A percentile compares a stretch with the other conserved stretches of the same genome.
Conservation (phyloP, 345 rosid species). For the Bruguiera gymnorhiza region DNA sequence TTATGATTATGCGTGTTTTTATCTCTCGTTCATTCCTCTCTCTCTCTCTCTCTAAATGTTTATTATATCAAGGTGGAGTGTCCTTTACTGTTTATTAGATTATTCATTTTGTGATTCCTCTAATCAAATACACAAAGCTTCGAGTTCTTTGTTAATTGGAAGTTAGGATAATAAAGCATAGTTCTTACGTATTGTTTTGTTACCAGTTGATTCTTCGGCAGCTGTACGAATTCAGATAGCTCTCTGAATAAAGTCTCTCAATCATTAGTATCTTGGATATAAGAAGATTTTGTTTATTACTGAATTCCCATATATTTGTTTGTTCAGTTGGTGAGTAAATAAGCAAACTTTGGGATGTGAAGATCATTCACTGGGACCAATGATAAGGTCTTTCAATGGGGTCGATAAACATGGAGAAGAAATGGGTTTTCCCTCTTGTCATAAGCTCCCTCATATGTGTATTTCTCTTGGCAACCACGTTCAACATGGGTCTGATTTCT, state of each 20-base stretch:
- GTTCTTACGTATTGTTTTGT: conserved; percentile 14
- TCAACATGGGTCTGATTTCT: conserved; percentile 82
- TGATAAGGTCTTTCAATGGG: conserved; percentile 56
- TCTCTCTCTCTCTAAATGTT: not conserved
- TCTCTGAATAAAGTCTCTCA: conserved; percentile 7
- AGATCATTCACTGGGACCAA: conserved; percentile 20
- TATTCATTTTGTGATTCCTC: not conserved
- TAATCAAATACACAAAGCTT: not conserved
- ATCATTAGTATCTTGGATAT: not conserved
- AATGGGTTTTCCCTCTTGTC: conserved; percentile 87
- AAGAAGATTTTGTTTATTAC: conserved; percentile 3
- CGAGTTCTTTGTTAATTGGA: conserved; percentile 7
- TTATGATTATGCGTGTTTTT: conserved; percentile 8
- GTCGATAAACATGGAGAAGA: conserved; percentile 80
- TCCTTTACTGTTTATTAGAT: not conserved
- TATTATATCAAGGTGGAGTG: not conserved
- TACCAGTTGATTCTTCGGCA: conserved; percentile 15
- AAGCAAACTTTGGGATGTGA: conserved; percentile 12
- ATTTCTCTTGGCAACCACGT: conserved; percentile 75
- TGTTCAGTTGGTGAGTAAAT: conserved; percentile 4
- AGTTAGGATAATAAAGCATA: conserved; percentile 1
- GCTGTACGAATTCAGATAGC: conserved; percentile 1
- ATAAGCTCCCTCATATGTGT: conserved; percentile 75
- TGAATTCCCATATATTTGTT: not conserved
- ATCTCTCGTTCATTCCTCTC: not conserved